A percentile compares a stretch with the other conserved stretches of the same genome.
These are phyloP conservation scores for Cryomyces minteri DNA, from an alignment of 495 filamentous ascomycete genomes.

Conservation along the genomic window DNA sequence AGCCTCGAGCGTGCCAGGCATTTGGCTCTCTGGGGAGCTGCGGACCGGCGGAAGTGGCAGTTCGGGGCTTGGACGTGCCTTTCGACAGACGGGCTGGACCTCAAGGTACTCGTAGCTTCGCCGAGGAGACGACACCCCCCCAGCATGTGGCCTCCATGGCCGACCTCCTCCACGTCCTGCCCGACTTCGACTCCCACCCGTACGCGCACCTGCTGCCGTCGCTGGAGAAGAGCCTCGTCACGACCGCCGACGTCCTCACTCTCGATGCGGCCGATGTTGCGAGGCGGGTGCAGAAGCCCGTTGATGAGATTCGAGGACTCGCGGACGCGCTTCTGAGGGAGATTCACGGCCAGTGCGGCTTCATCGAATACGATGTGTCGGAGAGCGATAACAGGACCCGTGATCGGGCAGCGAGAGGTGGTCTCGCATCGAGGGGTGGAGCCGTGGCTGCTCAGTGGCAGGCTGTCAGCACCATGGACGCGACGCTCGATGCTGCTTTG, in stretches of 20 bases:
- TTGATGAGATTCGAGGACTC: slow-evolving; percentile 59
- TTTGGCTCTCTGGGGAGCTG: no score
- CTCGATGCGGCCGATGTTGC: slow-evolving; percentile 71
- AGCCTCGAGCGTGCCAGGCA: no score
- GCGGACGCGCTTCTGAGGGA: slow-evolving; percentile 40
- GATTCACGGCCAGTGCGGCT: slow-evolving; percentile 45
- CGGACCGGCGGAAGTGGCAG: no score
- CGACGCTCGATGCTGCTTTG: slow-evolving; percentile 50
- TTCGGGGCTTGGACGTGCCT: no score
- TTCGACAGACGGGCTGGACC: no score
- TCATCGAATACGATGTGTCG: slow-evolving; percentile 6
- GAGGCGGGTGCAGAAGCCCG: slow-evolving; percentile 65
- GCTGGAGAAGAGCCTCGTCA: slow-evolving; percentile 56
- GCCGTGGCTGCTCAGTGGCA: slow-evolving; percentile 25
- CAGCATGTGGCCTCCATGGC: slow-evolving; percentile 42
- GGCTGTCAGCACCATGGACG: slow-evolving; percentile 66
- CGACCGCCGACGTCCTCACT: slow-evolving; percentile 69
- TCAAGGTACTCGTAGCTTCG: no score
- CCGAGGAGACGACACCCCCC: background rate
- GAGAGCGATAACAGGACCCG: slow-evolving; percentile 1
- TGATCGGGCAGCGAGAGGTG: slow-evolving; percentile 19
- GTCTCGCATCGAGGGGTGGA: background rate
- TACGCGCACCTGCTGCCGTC: slow-evolving; percentile 61
- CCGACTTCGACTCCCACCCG: slow-evolving; percentile 49
- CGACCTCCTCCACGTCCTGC: slow-evolving; percentile 72